Evolutionary conservation across 2,329 filamentous ascomycete species (phyloP), one percentile per base, ranked within the genome.

Genomic region (Lecanosticta acicola): DNA sequence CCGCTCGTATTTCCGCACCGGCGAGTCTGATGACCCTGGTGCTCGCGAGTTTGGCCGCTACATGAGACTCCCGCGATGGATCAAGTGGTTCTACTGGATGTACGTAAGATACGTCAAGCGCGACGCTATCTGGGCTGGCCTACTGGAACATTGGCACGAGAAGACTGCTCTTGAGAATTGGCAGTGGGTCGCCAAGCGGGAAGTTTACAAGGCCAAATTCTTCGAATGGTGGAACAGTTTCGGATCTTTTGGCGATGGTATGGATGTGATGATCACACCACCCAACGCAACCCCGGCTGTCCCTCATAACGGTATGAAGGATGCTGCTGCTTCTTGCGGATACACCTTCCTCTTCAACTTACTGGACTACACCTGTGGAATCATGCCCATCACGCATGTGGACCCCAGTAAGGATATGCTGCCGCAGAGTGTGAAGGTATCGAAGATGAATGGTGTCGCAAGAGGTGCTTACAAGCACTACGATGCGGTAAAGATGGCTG

Each of bases 311-410:
- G 89, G 81, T 0, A 96, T 95, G 88, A 79, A 80, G 55, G 83
- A 91, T 58, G 87, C 87, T 2, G 81, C 93, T 36, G 85, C 84
- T 51, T 87, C 83, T 55, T 96, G 90, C 59, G 89, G 88, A 1
- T 96, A 97, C 62, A 96, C 90, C 0, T 95, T 96, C 64, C 68
- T 95, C 45, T 97, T 93, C 71, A 96, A 96, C 59, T 55, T 96
- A 60, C 79, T 96, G 39, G 91, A 96, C 63, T 96, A 96, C 67
- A 80, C 85, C 1, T 78, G 80, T 10, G 90, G 90, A 32, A 80
- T 95, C 29, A 61, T 97, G 17, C 90, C 91, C 0, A 82, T 96
- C 1, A 91, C 87, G 0, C 85, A 89, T 49, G 90, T 96, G 1
- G 85, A 95, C 60, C 76, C 77, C 55, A 60, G 66, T 1, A 71